Base-by-base conservation (phyloP, 78 protist species). In the Monosiga brevicollis region DNA sequence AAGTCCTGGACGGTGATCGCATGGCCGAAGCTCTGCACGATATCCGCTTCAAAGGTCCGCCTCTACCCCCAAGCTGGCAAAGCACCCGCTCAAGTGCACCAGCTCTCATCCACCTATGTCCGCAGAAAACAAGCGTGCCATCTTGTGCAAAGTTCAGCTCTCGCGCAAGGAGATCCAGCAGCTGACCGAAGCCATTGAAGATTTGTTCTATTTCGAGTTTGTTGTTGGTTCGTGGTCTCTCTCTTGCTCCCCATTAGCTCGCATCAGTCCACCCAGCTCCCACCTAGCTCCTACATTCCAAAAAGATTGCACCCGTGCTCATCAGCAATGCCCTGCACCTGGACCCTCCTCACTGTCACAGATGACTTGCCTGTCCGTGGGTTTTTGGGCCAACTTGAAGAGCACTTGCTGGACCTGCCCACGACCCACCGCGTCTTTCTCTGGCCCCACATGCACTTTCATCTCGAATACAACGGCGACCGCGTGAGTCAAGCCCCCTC, bases 191-290 rank as follows among this genome's bases (percentile, higher is more conserved):
- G 97, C 98, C 1, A 93, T 97, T 73, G 81, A 75, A 15, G 89
- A 95, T 41, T 73, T 80, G 42, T 95, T 95, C 81, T 93, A 94
- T 73, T 95, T 94, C 78, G 97, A 95, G 81, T 62, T 95, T 83
- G 42, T 86, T 41, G 62, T 87, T 70, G 97, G 91, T 88, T 86
- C 26, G 72, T 24, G 40, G 62, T 49, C 29, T 6, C 62, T 34
- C 84, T 87, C n/a, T 84, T 81, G 35, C 75, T 76, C n/a, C 78
- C 83, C 84, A 74, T 87, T 40, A 86, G 83, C 0, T 22, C 62
- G 25, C 62, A 11, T 38, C 81, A 49, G 54, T 43, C 81, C 38
- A 23, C 38, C 81, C 22, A 49, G 26, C 25, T 26, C 62, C 37
- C 70, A 49, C 87, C 0, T 77, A 87, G 35, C 84, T n/a, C n/a